phyloP scores from a whole-genome alignment of 805 yeast species.

The Yamadazyma nakazawae region DNA sequence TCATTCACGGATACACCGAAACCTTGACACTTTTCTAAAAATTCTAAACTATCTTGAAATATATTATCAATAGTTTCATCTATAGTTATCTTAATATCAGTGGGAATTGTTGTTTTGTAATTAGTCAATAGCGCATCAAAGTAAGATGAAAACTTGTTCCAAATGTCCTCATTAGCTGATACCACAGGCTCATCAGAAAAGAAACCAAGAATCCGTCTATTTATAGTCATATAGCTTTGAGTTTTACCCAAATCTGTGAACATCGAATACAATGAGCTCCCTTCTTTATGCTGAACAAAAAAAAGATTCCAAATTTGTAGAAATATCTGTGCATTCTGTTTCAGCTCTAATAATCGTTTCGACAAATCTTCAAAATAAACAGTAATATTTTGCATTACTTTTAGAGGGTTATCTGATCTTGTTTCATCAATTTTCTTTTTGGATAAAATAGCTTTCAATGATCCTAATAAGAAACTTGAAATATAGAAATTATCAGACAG shows the following conservation, averaged over 20 bases:
- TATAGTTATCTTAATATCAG: not conserved
- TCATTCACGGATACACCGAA: not conserved
- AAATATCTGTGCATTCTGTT: not conserved
- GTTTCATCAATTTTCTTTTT: conserved; percentile 14
- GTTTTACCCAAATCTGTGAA: conserved; percentile 4
- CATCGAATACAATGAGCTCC: not conserved
- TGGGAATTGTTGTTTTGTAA: not conserved
- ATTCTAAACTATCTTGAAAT: not conserved
- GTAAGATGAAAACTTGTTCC: conserved; percentile 4
- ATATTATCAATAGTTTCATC: not conserved
- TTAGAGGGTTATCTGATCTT: not conserved
- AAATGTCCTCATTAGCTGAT: not conserved
- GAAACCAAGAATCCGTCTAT: not conserved
- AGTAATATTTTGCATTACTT: not conserved
- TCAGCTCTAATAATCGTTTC: conserved; percentile 4
- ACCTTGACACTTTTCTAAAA: not conserved
- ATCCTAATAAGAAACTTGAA: conserved; percentile 41
- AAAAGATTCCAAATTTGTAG: conserved; percentile 10
- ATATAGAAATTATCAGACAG: conserved; percentile 13
- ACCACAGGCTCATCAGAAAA: not conserved
- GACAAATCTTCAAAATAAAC: not conserved
- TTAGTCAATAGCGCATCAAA: conserved; percentile 2
- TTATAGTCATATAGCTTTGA: conserved; percentile 2
- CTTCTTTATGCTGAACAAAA: not conserved
- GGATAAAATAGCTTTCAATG: conserved; percentile 27